phyloP scores from a whole-genome alignment of 306 rosid species.

The Urtica urens region DNA sequence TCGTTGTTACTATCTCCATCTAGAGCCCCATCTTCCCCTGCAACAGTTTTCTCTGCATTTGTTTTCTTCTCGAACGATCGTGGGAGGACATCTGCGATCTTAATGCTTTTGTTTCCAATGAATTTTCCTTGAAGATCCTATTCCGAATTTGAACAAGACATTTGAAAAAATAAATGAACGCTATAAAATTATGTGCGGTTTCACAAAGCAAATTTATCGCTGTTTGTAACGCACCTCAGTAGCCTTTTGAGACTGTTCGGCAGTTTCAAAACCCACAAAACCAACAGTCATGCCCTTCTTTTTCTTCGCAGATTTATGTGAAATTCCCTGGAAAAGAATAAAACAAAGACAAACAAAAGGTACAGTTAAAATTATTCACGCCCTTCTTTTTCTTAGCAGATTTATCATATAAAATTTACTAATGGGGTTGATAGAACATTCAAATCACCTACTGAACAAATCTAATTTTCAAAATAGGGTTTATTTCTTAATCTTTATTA shows the following conservation, averaged over 20 bases:
- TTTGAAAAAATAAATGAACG: background rate
- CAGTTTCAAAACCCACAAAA: slow-evolving; percentile 53
- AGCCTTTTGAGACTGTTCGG: slow-evolving; percentile 52
- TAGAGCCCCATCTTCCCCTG: slow-evolving; percentile 23
- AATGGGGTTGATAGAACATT: too few relatives aligned
- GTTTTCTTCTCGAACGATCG: slow-evolving; percentile 56
- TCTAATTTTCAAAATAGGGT: too few relatives aligned
- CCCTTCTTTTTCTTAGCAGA: too few relatives aligned
- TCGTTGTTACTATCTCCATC: slow-evolving; percentile 30
- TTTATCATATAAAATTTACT: too few relatives aligned
- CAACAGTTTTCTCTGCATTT: slow-evolving; percentile 18
- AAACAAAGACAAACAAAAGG: background rate
- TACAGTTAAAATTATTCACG: too few relatives aligned
- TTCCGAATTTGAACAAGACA: slow-evolving; percentile 10
- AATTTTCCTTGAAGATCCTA: slow-evolving; percentile 59
- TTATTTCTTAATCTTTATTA: too few relatives aligned
- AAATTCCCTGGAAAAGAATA: slow-evolving; percentile 38
- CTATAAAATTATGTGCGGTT: background rate
- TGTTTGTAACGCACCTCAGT: slow-evolving; percentile 39
- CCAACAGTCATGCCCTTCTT: slow-evolving; percentile 77
- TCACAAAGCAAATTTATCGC: slow-evolving; percentile 16
- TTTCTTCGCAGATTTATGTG: slow-evolving; percentile 68
- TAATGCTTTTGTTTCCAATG: slow-evolving; percentile 50
- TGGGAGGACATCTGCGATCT: slow-evolving; percentile 65
- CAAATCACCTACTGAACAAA: too few relatives aligned